Percentiles rank a stretch among this genome's conserved stretches.
These are phyloP conservation scores for Phycomyces nitens DNA, from an alignment of 192 early-diverging fungal genomes.

Conservation along the genomic window DNA sequence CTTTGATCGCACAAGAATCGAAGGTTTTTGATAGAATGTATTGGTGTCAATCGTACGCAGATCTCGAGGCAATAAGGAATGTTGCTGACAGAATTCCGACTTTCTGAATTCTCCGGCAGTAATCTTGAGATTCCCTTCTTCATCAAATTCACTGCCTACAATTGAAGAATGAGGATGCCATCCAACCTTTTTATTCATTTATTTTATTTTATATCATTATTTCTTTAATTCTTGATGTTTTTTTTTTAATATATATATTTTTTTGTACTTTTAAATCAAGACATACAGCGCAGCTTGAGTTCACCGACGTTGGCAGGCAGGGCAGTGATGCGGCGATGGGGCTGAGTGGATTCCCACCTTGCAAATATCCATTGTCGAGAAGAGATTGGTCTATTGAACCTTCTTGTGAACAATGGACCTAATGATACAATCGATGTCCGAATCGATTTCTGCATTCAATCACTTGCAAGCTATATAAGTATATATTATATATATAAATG, in stretches of 20 bases:
- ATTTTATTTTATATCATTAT: too few species aligned
- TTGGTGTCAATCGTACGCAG: constrained; percentile 78
- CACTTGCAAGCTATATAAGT: too few species aligned
- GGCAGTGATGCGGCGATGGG: background rate
- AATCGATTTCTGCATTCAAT: too few species aligned
- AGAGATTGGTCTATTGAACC: too few species aligned
- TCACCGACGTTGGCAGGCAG: constrained; percentile 9
- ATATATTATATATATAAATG: too few species aligned
- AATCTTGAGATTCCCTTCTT: constrained; percentile 61
- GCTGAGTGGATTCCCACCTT: background rate
- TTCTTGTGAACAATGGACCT: too few species aligned
- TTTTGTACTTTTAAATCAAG: background rate
- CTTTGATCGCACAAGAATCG: constrained; percentile 75
- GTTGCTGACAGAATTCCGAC: constrained; percentile 72
- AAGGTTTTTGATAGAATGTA: constrained; percentile 74
- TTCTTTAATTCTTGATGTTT: too few species aligned
- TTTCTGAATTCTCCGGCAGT: constrained; percentile 75
- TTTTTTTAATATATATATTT: too few species aligned
- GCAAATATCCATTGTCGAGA: background rate
- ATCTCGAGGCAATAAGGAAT: constrained; percentile 80
- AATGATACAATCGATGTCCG: too few species aligned
- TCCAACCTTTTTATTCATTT: too few species aligned
- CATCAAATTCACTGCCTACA: constrained; percentile 66
- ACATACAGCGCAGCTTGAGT: constrained; percentile 20
- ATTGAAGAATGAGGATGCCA: too few species aligned